phyloP scores from a whole-genome alignment of 352 stramenopile genomes.

The Pythium folliculosum region DNA sequence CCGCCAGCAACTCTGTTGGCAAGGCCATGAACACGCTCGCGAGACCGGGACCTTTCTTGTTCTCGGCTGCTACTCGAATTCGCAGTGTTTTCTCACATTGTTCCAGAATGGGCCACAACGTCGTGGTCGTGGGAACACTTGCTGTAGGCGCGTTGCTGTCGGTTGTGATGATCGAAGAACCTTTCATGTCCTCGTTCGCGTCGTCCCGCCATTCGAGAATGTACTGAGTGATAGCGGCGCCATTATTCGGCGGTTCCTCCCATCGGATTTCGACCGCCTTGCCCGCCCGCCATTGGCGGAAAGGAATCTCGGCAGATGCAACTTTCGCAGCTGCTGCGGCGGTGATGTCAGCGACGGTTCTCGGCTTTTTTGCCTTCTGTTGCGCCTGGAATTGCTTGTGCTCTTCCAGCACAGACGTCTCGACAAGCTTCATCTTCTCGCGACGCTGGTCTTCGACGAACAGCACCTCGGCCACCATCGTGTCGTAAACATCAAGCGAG shows the following conservation, averaged over 20 bases:
- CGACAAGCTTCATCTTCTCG: constrained; percentile 69
- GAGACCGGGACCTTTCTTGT: constrained; percentile 56
- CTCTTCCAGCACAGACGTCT: constrained; percentile 32
- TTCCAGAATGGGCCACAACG: constrained; percentile 62
- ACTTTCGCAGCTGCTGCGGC: constrained; percentile 44
- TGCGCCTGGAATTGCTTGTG: constrained; percentile 30
- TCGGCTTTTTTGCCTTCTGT: constrained; percentile 27
- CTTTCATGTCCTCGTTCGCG: constrained; percentile 18
- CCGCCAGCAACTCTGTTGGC: constrained; percentile 43
- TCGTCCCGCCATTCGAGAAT: constrained; percentile 63
- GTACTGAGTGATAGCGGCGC: constrained; percentile 62
- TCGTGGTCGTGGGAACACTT: constrained; percentile 38
- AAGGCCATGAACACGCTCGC: constrained; percentile 59
- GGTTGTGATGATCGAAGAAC: constrained; percentile 14
- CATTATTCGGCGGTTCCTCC: constrained; percentile 67
- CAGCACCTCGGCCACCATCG: constrained; percentile 58
- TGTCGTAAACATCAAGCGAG: constrained; percentile 58
- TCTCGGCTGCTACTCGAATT: constrained; percentile 61
- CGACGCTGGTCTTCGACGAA: constrained; percentile 63
- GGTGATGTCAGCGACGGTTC: constrained; percentile 49
- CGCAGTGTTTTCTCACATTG: constrained; percentile 46
- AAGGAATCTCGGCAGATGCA: constrained; percentile 45
- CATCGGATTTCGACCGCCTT: constrained; percentile 74
- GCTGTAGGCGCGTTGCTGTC: constrained; percentile 5
- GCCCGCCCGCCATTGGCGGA: constrained; percentile 64